Base-by-base conservation (phyloP, 139 green algal species). In the Chlamydomonas sp. region DNA sequence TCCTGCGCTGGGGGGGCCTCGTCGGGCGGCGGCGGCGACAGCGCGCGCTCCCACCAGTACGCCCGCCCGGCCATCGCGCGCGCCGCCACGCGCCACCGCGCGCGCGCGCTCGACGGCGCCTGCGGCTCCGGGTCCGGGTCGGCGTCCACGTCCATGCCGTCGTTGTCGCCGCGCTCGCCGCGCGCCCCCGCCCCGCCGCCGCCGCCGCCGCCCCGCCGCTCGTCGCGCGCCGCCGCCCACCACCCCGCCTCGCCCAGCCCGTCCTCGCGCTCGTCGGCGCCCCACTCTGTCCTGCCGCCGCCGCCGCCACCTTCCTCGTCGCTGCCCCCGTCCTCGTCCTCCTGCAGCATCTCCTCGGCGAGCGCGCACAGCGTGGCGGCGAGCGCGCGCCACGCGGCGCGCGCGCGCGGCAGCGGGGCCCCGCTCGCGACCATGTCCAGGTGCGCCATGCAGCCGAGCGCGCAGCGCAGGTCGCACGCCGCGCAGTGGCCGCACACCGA, bases 11-110 rank as follows among this genome's bases (percentile, higher is more conserved):
- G n/a, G n/a, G n/a, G n/a, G n/a, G n/a, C n/a, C n/a, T n/a, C n/a
- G n/a, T n/a, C n/a, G n/a, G n/a, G n/a, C n/a, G n/a, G n/a, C n/a
- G n/a, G n/a, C n/a, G n/a, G n/a, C n/a, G n/a, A 64, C 24, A 33
- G 24, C 16, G 54, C 26, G 24, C 34, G 22, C 54, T 64, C 54
- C 54, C 54, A 64, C 54, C 54, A 64, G 54, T 64, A 64, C 30
- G 54, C 54, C 54, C 54, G 22, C 8, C 54, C 34, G 22, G 30
- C 54, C 30, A 64, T 22, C 54, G 30, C 54, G 26, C 8, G 24
- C 22, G 8, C 26, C 16, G 34, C 34, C 26, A 64, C 8, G 8
- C 26, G 8, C 54, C 54, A 64, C 10, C 26, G 54, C 22, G 24
- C 54, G 22, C 8, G 26, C 24, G 54, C 54, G 26, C 24, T 36